These are phyloP conservation scores for Hypoxylon sp. DNA, from an alignment of 2,329 filamentous ascomycete genomes.

Conservation along the genomic window DNA sequence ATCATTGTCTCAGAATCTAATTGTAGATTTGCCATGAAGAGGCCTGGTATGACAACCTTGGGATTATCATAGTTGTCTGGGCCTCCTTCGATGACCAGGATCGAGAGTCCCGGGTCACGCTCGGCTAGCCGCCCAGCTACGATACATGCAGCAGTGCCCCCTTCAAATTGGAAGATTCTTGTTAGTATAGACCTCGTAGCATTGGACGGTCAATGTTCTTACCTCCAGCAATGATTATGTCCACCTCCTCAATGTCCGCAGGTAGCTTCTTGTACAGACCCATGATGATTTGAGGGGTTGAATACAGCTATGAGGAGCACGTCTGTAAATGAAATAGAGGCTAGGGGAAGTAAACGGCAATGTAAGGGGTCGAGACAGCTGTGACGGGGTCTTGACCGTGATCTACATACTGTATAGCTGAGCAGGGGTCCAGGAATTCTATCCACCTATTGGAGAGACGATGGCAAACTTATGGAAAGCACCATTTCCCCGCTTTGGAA, in stretches of 20 bases:
- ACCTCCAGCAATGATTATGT: constrained; percentile 46
- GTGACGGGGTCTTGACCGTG: no score
- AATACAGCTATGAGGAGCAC: no score
- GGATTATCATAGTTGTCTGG: constrained; percentile 26
- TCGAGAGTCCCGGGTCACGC: constrained; percentile 31
- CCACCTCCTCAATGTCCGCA: constrained; percentile 39
- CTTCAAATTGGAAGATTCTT: constrained; percentile 8
- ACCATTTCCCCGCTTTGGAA: constrained; percentile 1
- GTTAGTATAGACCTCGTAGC: constrained; percentile 3
- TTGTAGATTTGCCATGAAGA: constrained; percentile 58
- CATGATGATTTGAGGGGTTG: constrained; percentile 30
- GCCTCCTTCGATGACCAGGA: constrained; percentile 32
- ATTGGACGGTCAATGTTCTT: constrained; percentile 6
- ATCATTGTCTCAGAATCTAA: constrained; percentile 54
- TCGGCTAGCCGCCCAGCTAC: constrained; percentile 30
- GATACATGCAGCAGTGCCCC: constrained; percentile 34
- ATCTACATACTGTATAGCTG: no score
- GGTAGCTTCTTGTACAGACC: constrained; percentile 38
- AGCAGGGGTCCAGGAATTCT: no score
- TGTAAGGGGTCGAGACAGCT: no score
- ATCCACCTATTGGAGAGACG: neutral
- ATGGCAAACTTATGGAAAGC: neutral
- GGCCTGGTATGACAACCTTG: constrained; percentile 53
- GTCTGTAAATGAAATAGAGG: no score
- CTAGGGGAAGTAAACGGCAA: neutral